A percentile compares a stretch with the other conserved stretches of the same genome.
These are phyloP conservation scores for Monascus purpureus DNA, from an alignment of 495 filamentous ascomycete genomes.

Conservation along the genomic window DNA sequence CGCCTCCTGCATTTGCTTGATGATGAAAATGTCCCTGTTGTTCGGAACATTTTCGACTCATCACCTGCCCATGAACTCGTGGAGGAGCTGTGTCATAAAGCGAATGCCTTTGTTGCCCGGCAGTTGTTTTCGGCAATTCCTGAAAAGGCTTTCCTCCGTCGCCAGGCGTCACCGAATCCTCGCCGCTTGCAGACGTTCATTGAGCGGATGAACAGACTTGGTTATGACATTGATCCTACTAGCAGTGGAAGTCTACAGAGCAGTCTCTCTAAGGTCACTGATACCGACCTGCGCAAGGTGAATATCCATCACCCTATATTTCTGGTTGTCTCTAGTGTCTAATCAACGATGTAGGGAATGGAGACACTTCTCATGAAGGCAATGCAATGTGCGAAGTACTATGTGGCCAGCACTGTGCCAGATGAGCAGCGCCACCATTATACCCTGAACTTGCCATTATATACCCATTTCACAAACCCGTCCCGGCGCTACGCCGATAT, in stretches of 20 bases:
- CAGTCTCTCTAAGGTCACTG: slow-evolving; percentile 81
- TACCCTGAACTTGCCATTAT: slow-evolving; percentile 80
- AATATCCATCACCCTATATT: neutral
- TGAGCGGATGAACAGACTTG: slow-evolving; percentile 83
- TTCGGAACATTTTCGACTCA: slow-evolving; percentile 89
- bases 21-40: slow-evolving; percentile 93
- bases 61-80: slow-evolving; percentile 82
- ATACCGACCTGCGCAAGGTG: slow-evolving; percentile 73
- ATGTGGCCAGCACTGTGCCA: slow-evolving; percentile 57
- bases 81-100: slow-evolving; percentile 85
- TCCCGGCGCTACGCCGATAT: slow-evolving; percentile 91
- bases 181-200: slow-evolving; percentile 81
- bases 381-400: slow-evolving; percentile 95
- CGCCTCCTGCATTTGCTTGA: slow-evolving; percentile 89
- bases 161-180: slow-evolving; percentile 70
- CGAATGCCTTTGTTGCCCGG: slow-evolving; percentile 78
- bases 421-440: slow-evolving; percentile 74
- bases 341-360: slow-evolving; percentile 48
- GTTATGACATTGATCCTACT: slow-evolving; percentile 73
- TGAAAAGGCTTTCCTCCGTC: slow-evolving; percentile 83
- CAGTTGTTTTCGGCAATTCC: slow-evolving; percentile 66
- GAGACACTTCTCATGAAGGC: slow-evolving; percentile 87
- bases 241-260: slow-evolving; percentile 86
- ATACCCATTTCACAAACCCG: slow-evolving; percentile 95
- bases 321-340: slow-evolving; percentile 4